These are phyloP conservation scores for Neonectria magnoliae DNA, from an alignment of 2,329 filamentous ascomycete species.

Conservation along the genomic window DNA sequence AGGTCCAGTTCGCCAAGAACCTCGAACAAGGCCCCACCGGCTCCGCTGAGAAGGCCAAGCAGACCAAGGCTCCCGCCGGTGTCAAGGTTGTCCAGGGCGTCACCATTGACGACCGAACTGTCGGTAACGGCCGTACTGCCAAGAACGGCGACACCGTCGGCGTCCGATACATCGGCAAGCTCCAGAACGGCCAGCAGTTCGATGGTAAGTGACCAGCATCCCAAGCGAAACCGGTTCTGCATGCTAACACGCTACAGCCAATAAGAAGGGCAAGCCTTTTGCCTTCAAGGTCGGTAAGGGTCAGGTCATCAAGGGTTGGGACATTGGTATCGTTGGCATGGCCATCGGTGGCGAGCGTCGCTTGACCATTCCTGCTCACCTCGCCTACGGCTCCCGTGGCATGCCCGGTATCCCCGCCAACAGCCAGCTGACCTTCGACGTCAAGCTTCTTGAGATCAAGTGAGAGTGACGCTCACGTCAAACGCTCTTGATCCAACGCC, in stretches of 20 bases:
- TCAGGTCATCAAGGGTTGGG: conserved; percentile 99
- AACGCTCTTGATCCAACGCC: conserved; percentile 23
- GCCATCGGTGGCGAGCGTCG: conserved; percentile 91
- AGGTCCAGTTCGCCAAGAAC: conserved; percentile 99
- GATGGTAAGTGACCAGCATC: conserved; percentile 72
- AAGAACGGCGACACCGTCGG: conserved; percentile 92
- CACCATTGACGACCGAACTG: conserved; percentile 94
- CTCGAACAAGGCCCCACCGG: conserved; percentile 95
- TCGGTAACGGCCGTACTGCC: conserved; percentile 82
- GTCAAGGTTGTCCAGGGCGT: conserved; percentile 88
- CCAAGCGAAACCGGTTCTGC: background rate
- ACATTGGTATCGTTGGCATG: conserved; percentile 94
- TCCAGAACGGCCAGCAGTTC: conserved; percentile 92
- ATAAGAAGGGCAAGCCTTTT: conserved; percentile 99
- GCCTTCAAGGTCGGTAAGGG: conserved; percentile 92
- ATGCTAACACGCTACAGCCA: conserved; percentile 66
- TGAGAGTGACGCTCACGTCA: conserved; percentile 54
- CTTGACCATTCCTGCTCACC: conserved; percentile 84
- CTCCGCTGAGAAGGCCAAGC: conserved; percentile 61
- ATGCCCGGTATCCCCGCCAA: conserved; percentile 89
- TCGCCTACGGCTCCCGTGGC: conserved; percentile 88
- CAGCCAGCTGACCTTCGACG: conserved; percentile 91
- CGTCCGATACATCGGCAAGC: conserved; percentile 99
- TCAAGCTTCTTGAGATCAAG: conserved; percentile 87
- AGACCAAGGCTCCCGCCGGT: conserved; percentile 64